Base-by-base conservation (phyloP, 2,329 filamentous ascomycete species). In the Aspergillus quadricinctus region DNA sequence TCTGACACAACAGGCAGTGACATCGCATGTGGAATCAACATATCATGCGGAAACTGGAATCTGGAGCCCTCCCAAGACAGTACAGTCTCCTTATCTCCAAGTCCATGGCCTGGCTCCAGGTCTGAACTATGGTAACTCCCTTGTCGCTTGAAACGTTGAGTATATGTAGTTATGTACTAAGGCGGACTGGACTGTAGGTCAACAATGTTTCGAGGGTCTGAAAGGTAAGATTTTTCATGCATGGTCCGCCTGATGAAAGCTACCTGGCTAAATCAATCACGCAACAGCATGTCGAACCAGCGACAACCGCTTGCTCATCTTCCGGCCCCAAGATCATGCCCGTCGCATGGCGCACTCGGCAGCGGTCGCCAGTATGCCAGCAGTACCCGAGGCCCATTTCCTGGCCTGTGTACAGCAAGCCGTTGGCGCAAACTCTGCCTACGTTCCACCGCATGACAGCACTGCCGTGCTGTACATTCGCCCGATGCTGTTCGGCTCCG, bases 191-290 rank as follows among this genome's bases (percentile, higher is more conserved):
- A n/a, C n/a, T n/a, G n/a, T n/a, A n/a, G 31, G 62, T 17, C 80
- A 81, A 14, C 80, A 82, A 66, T 81, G 78, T 66, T 83, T 80
- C 68, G 80, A 83, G 66, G 80, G 80, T 17, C 71, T 82, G 64
- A 82, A 82, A 57, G 62, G 62, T 62, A 57, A 14, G 45, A 41
- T n/a, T n/a, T n/a, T n/a, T n/a, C n/a, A n/a, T n/a, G n/a, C n/a
- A 25, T 21, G 31, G 23, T 19, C n/a, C 37, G 46, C n/a, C 3
- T 35, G 11, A 35, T 35, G 11, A 11, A 35, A 11, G 6, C 11
- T 11, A 7, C 11, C 2, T 64, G 65, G 58, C 60, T 29, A 63
- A 63, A 55, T 51, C 57, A 10, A 56, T 56, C 29, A 52, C 59
- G 8, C 28, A 63, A 4, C 61, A 60, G 48, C 54, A 66, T n/a